Conservation (phyloP, 2,329 filamentous ascomycete species). For the Arachnopeziza araneosa region DNA sequence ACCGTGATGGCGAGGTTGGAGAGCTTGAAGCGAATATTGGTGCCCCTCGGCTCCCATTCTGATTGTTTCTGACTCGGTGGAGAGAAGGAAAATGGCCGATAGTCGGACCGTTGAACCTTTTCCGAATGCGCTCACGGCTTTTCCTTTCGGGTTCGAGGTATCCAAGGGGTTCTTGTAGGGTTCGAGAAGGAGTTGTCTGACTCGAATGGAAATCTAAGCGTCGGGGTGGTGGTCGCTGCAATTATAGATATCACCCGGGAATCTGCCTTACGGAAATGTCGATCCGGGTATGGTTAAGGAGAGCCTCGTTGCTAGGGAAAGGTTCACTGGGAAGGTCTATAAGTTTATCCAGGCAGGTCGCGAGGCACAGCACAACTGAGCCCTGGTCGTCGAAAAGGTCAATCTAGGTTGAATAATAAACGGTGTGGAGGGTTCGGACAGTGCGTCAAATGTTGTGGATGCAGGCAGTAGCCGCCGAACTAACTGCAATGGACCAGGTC, state of each 20-base stretch:
- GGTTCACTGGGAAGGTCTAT: not conserved
- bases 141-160: not conserved
- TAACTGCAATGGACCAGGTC: not conserved
- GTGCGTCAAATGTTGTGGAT: not conserved
- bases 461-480: constrained; percentile 3
- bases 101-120: not conserved
- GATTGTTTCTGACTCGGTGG: not conserved
- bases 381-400: not conserved
- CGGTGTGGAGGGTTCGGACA: not conserved
- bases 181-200: not conserved
- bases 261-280: constrained; percentile 2
- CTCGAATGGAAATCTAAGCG: not conserved
- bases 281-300: constrained; percentile 1
- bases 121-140: not conserved
- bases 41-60: not conserved
- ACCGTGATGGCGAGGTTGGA: not conserved
- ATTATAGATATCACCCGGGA: constrained; percentile 6
- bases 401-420: not conserved
- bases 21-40: not conserved
- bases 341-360: constrained; percentile 1
- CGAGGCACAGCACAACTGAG: constrained; percentile 4
- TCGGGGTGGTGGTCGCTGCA: not conserved
- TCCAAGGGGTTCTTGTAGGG: constrained; percentile 1
- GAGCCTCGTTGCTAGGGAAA: constrained; percentile 4
- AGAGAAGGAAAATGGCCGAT: no score